Percentiles rank a stretch among this genome's conserved stretches.
Conservation (phyloP, 768 basidiomycete species). For the Pleurotus sapidus region DNA sequence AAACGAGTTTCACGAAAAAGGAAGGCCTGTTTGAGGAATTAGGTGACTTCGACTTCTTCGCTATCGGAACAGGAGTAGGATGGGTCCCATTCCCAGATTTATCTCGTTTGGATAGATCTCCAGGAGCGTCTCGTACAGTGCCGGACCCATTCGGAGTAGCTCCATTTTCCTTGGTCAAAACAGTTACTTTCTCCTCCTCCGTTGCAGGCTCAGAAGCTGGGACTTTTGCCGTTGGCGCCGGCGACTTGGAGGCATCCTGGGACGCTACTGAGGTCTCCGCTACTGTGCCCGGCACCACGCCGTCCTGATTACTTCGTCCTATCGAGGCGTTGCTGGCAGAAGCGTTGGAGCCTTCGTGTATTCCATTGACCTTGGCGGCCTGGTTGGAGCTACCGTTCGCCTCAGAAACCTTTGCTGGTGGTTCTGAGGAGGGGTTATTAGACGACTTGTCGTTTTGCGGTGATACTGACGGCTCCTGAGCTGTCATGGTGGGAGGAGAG, state of each 20-base stretch:
- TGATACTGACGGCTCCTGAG: constrained; percentile 5
- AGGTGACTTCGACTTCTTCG: constrained; percentile 3
- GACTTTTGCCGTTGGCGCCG: neutral
- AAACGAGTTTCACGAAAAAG: constrained; percentile 58
- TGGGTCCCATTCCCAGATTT: neutral
- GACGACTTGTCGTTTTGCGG: neutral
- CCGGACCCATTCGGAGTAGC: neutral
- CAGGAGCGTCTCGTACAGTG: neutral
- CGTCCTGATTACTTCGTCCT: neutral
- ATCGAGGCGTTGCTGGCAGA: neutral
- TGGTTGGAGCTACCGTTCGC: neutral
- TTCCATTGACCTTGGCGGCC: constrained; percentile 1
- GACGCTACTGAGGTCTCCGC: neutral
- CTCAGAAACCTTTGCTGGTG: neutral
- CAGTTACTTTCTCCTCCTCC: constrained; percentile 1
- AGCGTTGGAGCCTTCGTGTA: constrained; percentile 1
- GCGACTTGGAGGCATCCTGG: neutral
- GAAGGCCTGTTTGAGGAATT: constrained; percentile 35
- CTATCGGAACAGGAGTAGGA: neutral
- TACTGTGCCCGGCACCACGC: neutral
- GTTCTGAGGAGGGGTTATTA: neutral
- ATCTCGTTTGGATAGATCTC: neutral
- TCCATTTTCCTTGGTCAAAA: neutral
- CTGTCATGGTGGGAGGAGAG: constrained; percentile 7
- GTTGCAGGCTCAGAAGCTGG: neutral